Evolutionary conservation across 2,329 filamentous ascomycete species (phyloP), one percentile per base, ranked within the genome.

Genomic region (Colletotrichum gigasporum): DNA sequence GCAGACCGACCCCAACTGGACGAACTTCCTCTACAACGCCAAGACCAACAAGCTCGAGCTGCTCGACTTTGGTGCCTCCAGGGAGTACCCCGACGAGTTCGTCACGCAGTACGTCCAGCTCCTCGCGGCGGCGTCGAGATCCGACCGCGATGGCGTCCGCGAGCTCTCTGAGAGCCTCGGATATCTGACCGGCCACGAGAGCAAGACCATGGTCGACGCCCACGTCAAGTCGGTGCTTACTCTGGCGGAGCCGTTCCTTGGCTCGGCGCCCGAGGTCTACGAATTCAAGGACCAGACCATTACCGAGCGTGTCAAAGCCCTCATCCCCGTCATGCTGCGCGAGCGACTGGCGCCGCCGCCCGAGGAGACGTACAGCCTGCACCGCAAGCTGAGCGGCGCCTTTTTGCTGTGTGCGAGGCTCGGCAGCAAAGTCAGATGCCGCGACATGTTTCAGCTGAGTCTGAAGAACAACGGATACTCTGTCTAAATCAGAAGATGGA

Each of bases 1-100:
- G 96, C 96, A 99, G 80, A 99, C 96, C 5, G 96, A 99, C 74
- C 96, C 96, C 39, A 99, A 99, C 82, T 99, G 96, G 96, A 98
- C 95, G 32, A 99, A 99, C 78, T 99, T 99, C 77, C 84, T 98
- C 18, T 99, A 93, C 83, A 96, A 98, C 71, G 82, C 88, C 1
- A 71, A 81, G 18, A 88, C 85, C 4, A 82, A 88, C 71, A 91
- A 89, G 73, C 89, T 99, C 12, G 94, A 97, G 77, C 87, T 99
- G 1, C 89, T 99, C 54, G 96, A 99, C 78, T 99, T 99, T 77
- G 96, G 96, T 63, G 96, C 96, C 34, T 94, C 91, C 18, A 86
- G 96, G 71, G 95, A 94, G 69, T 99, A 90, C 74, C 93, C 94
- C 0, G 85, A 87, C 37, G 80, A 86, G 12, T 99, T 99, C 72